Percentiles rank a stretch among this genome's conserved stretches.
Conservation (phyloP, 2,329 filamentous ascomycete genomes). For the Aspergillus tanneri region DNA sequence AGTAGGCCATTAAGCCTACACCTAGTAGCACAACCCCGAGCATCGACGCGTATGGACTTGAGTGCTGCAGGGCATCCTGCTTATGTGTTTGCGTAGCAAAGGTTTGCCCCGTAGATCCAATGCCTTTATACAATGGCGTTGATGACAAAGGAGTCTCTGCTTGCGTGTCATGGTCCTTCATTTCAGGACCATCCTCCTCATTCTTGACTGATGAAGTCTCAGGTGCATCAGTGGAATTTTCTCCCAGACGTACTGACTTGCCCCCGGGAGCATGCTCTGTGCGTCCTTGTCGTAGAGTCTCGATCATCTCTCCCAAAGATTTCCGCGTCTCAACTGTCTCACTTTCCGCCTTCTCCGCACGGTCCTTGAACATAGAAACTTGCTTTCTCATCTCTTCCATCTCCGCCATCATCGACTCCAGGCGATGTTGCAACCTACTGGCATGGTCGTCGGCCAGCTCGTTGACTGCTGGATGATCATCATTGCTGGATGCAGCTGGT, state of each 20-base stretch:
- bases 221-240: slow-evolving; percentile 14
- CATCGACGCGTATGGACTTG: slow-evolving; percentile 76
- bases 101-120: slow-evolving; percentile 45
- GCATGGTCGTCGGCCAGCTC: slow-evolving; percentile 30
- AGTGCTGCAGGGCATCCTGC: slow-evolving; percentile 49
- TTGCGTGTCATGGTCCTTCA: slow-evolving; percentile 16
- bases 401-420: slow-evolving; percentile 74
- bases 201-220: slow-evolving; percentile 9
- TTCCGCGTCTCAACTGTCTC: slow-evolving; percentile 71
- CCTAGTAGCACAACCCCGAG: slow-evolving; percentile 77
- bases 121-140: slow-evolving; percentile 41
- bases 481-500: slow-evolving; percentile 12
- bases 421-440: slow-evolving; percentile 63
- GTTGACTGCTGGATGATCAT: slow-evolving; percentile 35
- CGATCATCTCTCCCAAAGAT: slow-evolving; percentile 82
- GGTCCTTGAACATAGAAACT: slow-evolving; percentile 72
- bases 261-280: slow-evolving; percentile 54
- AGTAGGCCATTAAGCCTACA: slow-evolving; percentile 80
- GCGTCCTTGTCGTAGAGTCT: slow-evolving; percentile 69
- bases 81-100: slow-evolving; percentile 39
- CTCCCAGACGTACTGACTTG: slow-evolving; percentile 17
- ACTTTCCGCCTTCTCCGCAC: slow-evolving; percentile 76
- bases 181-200: slow-evolving; percentile 13
- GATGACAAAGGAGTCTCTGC: slow-evolving; percentile 51
- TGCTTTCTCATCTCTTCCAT: slow-evolving; percentile 79